Base-by-base conservation (phyloP, 163 green algal genomes). In the Trebouxiophyceae sp. region DNA sequence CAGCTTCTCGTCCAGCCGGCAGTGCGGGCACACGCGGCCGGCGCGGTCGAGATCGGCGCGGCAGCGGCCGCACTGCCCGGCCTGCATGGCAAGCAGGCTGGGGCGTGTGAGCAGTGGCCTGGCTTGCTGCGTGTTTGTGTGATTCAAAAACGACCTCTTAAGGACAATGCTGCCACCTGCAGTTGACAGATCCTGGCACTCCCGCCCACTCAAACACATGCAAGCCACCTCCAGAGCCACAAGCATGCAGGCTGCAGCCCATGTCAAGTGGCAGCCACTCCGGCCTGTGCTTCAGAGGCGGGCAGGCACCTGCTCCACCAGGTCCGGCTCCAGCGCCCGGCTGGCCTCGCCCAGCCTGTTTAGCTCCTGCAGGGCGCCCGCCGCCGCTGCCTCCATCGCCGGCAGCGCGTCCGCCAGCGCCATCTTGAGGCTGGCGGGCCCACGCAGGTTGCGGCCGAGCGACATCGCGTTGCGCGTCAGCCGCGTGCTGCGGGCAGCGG, bases 11-110 rank as follows among this genome's bases (percentile, higher is more conserved):
- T 95, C 87, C 67, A 93, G 75, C 20, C 61, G 62, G 76, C 89
- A 95, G 77, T 94, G 87, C 20, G 64, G 68, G 73, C 89, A 95
- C 45, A 86, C 65, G 26, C 66, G 59, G 2, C 87, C 81, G 0
- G 60, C 45, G 1, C 79, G 57, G 5, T 77, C 85, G 30, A 85
- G 69, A 69, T 87, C 80, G 12, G 45, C 62, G 7, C 84, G 75
- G 67, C 88, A 95, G 46, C 75, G 70, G 2, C 63, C 68, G 63
- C 84, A 91, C 27, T 78, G 71, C 4, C 70, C 81, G 4, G 84
- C 80, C 63, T 77, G 71, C 59, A 50, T 47, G 7, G 5, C 54
- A 60, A 33, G n/a, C n/a, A n/a, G n/a, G n/a, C n/a, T n/a, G n/a
- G n/a, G n/a, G n/a, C n/a, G n/a, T n/a, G n/a, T n/a, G n/a, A n/a